These are phyloP conservation scores for Tricholomella constricta DNA, from an alignment of 768 basidiomycete genomes.

Conservation along the genomic window DNA sequence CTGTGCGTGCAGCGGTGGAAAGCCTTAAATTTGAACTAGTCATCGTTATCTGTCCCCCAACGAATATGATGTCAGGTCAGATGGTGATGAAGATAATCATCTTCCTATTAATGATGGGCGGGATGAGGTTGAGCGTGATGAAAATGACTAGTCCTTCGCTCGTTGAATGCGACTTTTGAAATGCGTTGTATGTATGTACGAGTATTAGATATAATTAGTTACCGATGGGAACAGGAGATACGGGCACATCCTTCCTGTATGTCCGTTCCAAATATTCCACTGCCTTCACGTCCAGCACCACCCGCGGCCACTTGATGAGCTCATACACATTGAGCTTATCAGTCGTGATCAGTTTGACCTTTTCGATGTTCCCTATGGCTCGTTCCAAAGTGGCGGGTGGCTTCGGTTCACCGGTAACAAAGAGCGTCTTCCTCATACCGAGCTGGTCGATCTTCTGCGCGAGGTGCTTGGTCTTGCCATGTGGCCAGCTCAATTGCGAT, in stretches of 20 bases:
- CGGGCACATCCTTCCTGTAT: constrained; percentile 49
- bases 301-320: constrained; percentile 77
- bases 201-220: background rate
- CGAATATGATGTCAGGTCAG: too few species aligned
- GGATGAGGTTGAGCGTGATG: too few species aligned
- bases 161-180: background rate
- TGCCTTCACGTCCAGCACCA: constrained; percentile 80
- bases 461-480: constrained; percentile 70
- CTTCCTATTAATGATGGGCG: too few species aligned
- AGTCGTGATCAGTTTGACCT: constrained; percentile 62
- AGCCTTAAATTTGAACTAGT: background rate
- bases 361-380: constrained; percentile 71
- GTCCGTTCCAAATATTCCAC: constrained; percentile 76
- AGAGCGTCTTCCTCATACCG: constrained; percentile 73
- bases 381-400: constrained; percentile 58
- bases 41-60: too few species aligned
- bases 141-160: background rate
- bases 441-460: constrained; percentile 61
- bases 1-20: background rate
- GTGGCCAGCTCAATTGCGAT: constrained; percentile 69
- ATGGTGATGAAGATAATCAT: too few species aligned
- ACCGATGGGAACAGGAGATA: constrained; percentile 8
- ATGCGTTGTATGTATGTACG: background rate
- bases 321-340: constrained; percentile 80
- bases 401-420: constrained; percentile 65